These are phyloP conservation scores for Xylaria scruposa DNA, from an alignment of 495 filamentous ascomycete species.

Conservation along the genomic window DNA sequence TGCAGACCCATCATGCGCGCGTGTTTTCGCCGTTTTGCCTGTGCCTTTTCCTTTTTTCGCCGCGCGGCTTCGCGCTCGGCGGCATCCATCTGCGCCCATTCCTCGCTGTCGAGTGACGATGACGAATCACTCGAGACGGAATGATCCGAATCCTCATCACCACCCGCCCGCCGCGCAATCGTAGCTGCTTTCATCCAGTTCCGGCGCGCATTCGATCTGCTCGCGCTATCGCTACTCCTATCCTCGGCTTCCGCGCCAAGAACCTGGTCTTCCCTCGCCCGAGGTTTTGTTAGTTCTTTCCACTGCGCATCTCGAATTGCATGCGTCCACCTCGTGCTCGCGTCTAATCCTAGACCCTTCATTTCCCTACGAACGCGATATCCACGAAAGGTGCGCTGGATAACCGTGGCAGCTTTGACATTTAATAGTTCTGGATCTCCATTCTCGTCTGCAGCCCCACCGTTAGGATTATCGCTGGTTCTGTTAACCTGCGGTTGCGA, in stretches of 20 bases:
- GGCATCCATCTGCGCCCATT: constrained; percentile 42
- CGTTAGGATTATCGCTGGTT: constrained; percentile 16
- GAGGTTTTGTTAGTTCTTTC: constrained; percentile 59
- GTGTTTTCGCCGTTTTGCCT: constrained; percentile 55
- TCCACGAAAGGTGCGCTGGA: constrained; percentile 74
- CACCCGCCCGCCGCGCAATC: constrained; percentile 74
- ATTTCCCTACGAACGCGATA: constrained; percentile 72
- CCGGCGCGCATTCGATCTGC: constrained; percentile 53
- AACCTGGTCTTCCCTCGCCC: constrained; percentile 40
- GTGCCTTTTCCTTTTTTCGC: constrained; percentile 53
- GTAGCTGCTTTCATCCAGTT: constrained; percentile 78
- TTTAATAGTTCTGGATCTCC: constrained; percentile 30
- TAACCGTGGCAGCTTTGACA: constrained; percentile 57
- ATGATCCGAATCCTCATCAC: constrained; percentile 59
- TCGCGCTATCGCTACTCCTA: constrained; percentile 20
- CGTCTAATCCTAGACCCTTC: constrained; percentile 66
- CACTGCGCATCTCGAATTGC: constrained; percentile 70
- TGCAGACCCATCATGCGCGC: constrained; percentile 84
- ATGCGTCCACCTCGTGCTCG: constrained; percentile 72
- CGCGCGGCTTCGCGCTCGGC: constrained; percentile 45
- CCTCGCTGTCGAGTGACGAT: constrained; percentile 39
- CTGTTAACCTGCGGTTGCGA: constrained; percentile 22
- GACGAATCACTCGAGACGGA: constrained; percentile 33
- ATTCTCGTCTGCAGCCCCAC: neutral
- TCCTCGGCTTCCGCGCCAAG: constrained; percentile 17